Evolutionary conservation across 177 flowering plant species (phyloP), one percentile per base, ranked within the genome.

Genomic region (Vitis hybrid): DNA sequence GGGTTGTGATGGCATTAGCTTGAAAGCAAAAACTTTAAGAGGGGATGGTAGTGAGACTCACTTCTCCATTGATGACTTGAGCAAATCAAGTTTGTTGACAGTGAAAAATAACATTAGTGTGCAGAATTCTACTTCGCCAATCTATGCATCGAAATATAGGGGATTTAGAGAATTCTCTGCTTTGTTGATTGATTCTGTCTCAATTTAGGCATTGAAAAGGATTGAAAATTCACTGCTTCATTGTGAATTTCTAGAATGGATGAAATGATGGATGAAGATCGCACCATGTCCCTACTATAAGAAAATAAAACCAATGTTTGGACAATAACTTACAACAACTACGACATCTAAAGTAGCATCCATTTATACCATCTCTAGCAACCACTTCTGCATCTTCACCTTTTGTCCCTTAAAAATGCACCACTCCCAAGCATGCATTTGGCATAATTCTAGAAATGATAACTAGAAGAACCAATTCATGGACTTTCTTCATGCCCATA

Each of bases 121-220:
- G 58, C 89, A 84, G 64, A 85, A 60, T 74, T 87, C 95, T 62
- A 74, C 94, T 73, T 84, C 91, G 57, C 81, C 95, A 63, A 86
- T 94, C 71, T 97, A 96, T 85, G 80, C 87, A 14, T 71, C 88
- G 76, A 97, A 92, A 68, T 82, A 89, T 20, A 85, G 70, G 82
- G 95, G 86, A 70, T 72, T 93, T 73, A 91, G 77, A 54, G 97
- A 90, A 52, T 92, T 90, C 71, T 76, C 88, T 73, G 68, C 87
- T 66, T 79, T 93, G 66, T 72, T 80, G 18, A 72, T 66, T 71
- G 95, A 96, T 61, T 87, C 93, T 50, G 94, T 90, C 57, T 88
- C 95, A 56, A 93, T 96, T 66, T 96, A 94, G 72, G 98, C 97
- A 60, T 88, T 98, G 22, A 96, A 92, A 78, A 84, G 90, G 67